Percentiles rank a stretch among this genome's conserved stretches.
phyloP scores from a whole-genome alignment of 2,329 filamentous ascomycete species.

The Zalaria sp. region DNA sequence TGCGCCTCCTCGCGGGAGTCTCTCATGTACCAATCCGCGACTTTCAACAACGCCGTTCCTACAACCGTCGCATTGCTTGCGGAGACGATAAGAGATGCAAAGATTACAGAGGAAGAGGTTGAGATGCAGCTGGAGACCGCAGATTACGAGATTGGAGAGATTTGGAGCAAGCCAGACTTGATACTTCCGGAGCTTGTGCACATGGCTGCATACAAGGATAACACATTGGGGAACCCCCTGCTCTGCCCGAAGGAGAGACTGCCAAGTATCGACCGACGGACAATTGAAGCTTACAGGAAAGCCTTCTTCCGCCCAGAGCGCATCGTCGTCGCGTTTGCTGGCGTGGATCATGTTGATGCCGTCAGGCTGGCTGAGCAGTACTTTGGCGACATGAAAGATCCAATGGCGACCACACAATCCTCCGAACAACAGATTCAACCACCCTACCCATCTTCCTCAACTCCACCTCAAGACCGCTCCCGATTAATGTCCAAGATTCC shows the following conservation, averaged over 20 bases:
- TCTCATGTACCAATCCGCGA: constrained; percentile 97
- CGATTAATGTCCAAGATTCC: constrained; percentile 70
- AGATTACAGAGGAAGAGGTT: constrained; percentile 77
- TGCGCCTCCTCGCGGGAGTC: constrained; percentile 91
- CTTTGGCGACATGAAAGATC: constrained; percentile 74
- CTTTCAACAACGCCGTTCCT: constrained; percentile 86
- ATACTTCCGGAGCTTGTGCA: constrained; percentile 92
- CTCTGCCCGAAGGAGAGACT: constrained; percentile 80
- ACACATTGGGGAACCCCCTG: constrained; percentile 87
- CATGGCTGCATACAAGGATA: constrained; percentile 89
- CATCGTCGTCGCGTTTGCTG: constrained; percentile 90
- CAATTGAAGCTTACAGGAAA: constrained; percentile 65
- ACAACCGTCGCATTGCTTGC: constrained; percentile 72
- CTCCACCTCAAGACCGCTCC: constrained; percentile 39
- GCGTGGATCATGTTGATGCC: constrained; percentile 69
- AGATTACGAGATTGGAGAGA: constrained; percentile 90
- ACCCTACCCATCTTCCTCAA: constrained; percentile 25
- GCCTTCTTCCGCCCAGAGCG: constrained; percentile 79
- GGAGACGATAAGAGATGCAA: constrained; percentile 80
- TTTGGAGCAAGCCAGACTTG: constrained; percentile 93
- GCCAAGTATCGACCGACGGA: constrained; percentile 54
- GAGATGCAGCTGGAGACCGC: constrained; percentile 77
- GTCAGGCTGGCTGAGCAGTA: constrained; percentile 66
- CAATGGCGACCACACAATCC: constrained; percentile 3
- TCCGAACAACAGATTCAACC: constrained; percentile 18